Evolutionary conservation across 1,284 basidiomycete genomes (phyloP), one percentile per base, ranked within the genome.

Genomic region (Polyporus tsugae): DNA sequence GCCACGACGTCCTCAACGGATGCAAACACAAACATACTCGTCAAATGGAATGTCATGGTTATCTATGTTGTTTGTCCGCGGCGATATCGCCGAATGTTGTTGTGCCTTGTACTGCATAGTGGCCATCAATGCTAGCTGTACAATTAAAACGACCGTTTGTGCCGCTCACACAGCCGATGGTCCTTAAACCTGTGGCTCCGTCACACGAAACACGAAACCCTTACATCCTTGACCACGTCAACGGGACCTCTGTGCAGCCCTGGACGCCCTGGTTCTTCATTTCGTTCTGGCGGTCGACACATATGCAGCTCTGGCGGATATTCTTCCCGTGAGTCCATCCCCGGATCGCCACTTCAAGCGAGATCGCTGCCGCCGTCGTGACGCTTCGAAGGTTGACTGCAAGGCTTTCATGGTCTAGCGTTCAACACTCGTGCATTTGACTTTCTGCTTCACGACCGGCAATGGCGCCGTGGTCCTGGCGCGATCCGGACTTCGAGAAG

Each of bases 101-200:
- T 22, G 58, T 60, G 58, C 38, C 22, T 39, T 60, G 58, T 60
- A 60, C 58, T 41, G 58, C 46, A 55, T 55, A 49, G 52, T 33
- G 52, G 52, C 11, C 29, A 2, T 17, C 58, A 60, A 60, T 60
- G 46, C 46, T 25, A 49, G 22, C 25, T 49, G 36, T 60, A 41
- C 10, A 5, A 60, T 41, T 11, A 39, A 36, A 39, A 41, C 22
- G 3, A n/a, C 36, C 35, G 6, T 17, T 25, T 36, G 35, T 13
- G 11, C 22, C 19, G n/a, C 17, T 29, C 53, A 33, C 25, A 57
- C n/a, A 39, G 36, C 36, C 36, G 57, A 22, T 59, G 22, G 4
- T 42, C 58, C 58, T 11, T 25, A 19, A 53, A 33, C 29, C 29
- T 19, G 52, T 35, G 29, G 29, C 25, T 55, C 6, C 10, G 52